Base-by-base conservation (phyloP, 257 asterid genomes). In the Nicotiana sylvestris region DNA sequence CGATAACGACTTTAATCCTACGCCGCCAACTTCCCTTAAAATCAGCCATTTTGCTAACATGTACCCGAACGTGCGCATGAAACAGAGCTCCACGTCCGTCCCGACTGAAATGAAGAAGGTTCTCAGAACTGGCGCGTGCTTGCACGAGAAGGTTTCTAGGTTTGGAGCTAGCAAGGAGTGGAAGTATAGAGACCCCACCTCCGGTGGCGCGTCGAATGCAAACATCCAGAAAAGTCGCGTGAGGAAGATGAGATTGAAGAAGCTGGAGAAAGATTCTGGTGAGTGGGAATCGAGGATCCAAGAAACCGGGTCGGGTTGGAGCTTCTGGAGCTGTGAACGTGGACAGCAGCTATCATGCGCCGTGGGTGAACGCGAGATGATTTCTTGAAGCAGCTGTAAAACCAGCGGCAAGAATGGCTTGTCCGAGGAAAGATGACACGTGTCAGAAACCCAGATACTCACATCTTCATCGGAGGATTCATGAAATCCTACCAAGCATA, bases 231-330 rank as follows among this genome's bases (percentile, higher is more conserved):
- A 95, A 12, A 95, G 93, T 74, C 94, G 94, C 37, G 92, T 86
- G 65, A 95, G 91, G 86, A 95, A 87, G 65, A 95, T 35, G 85
- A 91, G 91, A 82, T 85, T 89, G 88, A 92, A 95, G 94, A 95
- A 91, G 72, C 76, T 83, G 0, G 98, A 95, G 89, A 95, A 95
- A 0, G 98, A 91, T 85, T 95, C 98, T 0, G 92, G 87, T 6
- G 98, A 86, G 92, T 93, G 98, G 11, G 97, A 88, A 66, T 93
- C 97, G 0, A 95, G 87, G 3, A 90, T 89, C 98, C 98, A 93
- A 16, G 91, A 85, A 1, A 95, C 77, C 2, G 96, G 96, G 46
- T 90, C 93, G 27, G 95, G 90, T 21, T 91, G 91, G 72, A 91
- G 89, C 46, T 77, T 80, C 83, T 86, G 92, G 39, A 90, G 93